phyloP scores from a whole-genome alignment of 352 stramenopile species.

The Phytophthora capsici region DNA sequence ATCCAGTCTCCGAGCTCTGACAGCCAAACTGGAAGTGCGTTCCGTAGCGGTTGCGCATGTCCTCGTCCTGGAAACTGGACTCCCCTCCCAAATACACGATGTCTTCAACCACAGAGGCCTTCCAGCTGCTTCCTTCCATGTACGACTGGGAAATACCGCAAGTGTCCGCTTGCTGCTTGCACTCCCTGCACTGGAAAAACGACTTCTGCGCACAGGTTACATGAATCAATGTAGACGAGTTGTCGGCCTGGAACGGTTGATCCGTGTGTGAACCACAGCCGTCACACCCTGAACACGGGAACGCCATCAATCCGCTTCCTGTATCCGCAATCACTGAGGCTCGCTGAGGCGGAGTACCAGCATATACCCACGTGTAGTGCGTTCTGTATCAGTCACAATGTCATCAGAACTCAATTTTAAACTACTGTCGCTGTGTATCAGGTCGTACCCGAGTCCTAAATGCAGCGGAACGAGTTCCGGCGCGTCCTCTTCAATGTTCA shows the following conservation, averaged over 20 bases:
- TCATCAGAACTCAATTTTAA: constrained; percentile 8
- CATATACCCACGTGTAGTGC: constrained; percentile 88
- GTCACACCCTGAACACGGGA: constrained; percentile 80
- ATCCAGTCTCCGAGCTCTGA: constrained; percentile 71
- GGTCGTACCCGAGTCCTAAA: constrained; percentile 60
- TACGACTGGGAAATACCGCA: constrained; percentile 83
- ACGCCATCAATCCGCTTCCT: constrained; percentile 78
- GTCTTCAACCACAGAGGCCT: constrained; percentile 81
- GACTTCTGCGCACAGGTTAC: constrained; percentile 59
- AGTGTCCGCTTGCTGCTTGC: constrained; percentile 44
- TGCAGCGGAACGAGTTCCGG: constrained; percentile 72
- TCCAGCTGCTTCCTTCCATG: constrained; percentile 88
- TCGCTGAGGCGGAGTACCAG: constrained; percentile 77
- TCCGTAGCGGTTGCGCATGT: constrained; percentile 66
- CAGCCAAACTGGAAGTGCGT: constrained; percentile 87
- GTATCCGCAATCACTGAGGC: constrained; percentile 87
- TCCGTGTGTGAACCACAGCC: constrained; percentile 83
- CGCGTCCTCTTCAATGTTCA: constrained; percentile 40
- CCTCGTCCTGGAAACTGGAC: constrained; percentile 49
- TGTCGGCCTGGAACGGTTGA: constrained; percentile 55
- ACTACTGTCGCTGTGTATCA: neutral
- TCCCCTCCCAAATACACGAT: constrained; percentile 79
- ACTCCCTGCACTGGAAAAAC: constrained; percentile 72
- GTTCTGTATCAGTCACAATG: constrained; percentile 46
- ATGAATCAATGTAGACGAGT: constrained; percentile 77